These are phyloP conservation scores for Trichoderma oligosporum DNA, from an alignment of 2,329 filamentous ascomycete genomes.

Conservation along the genomic window DNA sequence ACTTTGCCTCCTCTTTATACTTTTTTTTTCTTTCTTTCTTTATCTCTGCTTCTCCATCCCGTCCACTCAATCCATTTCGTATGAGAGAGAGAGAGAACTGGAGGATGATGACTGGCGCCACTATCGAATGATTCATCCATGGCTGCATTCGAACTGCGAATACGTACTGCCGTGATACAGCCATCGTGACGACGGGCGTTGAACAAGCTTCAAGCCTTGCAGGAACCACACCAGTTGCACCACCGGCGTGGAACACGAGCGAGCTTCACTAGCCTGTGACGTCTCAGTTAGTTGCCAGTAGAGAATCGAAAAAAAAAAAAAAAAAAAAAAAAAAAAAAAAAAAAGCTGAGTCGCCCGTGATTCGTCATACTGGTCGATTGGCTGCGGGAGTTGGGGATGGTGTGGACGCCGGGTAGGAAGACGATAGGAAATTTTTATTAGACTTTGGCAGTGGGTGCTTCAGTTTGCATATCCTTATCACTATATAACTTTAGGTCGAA, in stretches of 20 bases:
- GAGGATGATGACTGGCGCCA: background rate
- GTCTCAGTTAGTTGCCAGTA: conserved; percentile 1
- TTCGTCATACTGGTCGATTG: background rate
- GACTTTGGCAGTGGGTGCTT: conserved; percentile 9
- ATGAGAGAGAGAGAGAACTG: too few species aligned
- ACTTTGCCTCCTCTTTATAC: too few species aligned
- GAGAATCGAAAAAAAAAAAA: too few species aligned
- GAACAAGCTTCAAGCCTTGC: conserved; percentile 17
- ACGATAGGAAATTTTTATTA: background rate
- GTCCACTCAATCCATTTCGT: background rate
- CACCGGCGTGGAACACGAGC: conserved; percentile 8
- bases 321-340: too few species aligned
- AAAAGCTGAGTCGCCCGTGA: background rate
- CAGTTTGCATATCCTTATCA: conserved; percentile 8
- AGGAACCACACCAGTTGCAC: conserved; percentile 12
- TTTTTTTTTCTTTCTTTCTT: conserved; percentile 2
- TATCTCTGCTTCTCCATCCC: background rate
- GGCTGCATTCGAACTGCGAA: conserved; percentile 19
- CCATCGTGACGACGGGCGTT: conserved; percentile 9
- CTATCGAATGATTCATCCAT: conserved; percentile 9
- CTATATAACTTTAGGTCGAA: background rate
- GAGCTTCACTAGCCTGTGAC: conserved; percentile 14
- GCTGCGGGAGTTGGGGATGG: background rate
- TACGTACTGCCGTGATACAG: conserved; percentile 18
- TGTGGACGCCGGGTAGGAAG: background rate